Evolutionary conservation across 2,329 filamentous ascomycete species (phyloP).

Genomic region (Ampelomyces quisqualis): DNA sequence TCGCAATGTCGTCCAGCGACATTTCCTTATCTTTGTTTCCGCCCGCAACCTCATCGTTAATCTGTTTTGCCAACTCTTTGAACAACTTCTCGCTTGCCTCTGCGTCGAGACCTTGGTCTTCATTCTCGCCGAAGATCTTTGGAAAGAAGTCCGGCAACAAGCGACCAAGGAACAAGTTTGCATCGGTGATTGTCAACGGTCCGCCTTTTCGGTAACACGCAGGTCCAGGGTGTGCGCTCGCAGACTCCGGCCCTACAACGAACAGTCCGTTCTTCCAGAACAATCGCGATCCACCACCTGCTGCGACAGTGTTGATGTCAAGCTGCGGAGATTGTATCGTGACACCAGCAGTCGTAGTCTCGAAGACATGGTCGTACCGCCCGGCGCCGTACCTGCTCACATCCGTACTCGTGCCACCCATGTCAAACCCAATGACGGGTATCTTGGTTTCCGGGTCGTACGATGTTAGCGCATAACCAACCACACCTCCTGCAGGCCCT

Average conservation of each 20-base stretch:
- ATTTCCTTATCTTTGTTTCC: constrained; percentile 61
- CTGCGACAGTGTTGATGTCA: constrained; percentile 93
- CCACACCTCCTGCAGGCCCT: constrained; percentile 88
- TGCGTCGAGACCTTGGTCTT: constrained; percentile 76
- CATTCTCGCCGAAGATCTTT: constrained; percentile 89
- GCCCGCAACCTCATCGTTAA: constrained; percentile 73
- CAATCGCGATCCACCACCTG: constrained; percentile 79
- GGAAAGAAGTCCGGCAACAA: constrained; percentile 90
- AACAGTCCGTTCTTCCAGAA: constrained; percentile 91
- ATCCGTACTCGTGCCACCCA: constrained; percentile 92
- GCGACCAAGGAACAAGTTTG: constrained; percentile 81
- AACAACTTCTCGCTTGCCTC: constrained; percentile 75
- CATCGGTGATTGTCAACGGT: constrained; percentile 89
- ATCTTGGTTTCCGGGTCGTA: constrained; percentile 81
- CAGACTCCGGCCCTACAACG: constrained; percentile 85
- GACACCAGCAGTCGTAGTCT: constrained; percentile 80
- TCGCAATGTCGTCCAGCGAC: constrained; percentile 80
- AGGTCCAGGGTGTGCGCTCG: constrained; percentile 84
- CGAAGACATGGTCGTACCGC: constrained; percentile 88
- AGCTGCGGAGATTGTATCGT: constrained; percentile 37
- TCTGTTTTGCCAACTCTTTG: constrained; percentile 70
- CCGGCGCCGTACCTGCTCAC: constrained; percentile 84
- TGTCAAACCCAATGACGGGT: constrained; percentile 92
- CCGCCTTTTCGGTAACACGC: constrained; percentile 90
- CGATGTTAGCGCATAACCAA: constrained; percentile 87